Evolutionary conservation across 805 yeast species (phyloP).

Genomic region (Saturnispora zaruensis): DNA sequence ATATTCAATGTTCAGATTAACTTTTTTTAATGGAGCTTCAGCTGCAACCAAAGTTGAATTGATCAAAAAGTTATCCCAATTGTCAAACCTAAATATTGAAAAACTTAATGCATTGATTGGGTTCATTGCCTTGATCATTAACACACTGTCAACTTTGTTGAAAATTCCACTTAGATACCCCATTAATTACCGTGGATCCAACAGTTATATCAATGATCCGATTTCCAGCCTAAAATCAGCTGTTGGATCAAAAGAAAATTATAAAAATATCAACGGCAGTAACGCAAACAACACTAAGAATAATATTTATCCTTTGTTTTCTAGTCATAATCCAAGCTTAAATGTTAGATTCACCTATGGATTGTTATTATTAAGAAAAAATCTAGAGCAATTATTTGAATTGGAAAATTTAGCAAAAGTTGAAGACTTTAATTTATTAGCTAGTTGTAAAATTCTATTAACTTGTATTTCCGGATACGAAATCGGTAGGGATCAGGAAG

Average conservation of each 20-base stretch:
- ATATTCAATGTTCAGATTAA: conserved; percentile 9
- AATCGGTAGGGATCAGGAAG: not conserved
- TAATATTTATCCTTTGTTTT: conserved; percentile 41
- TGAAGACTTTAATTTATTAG: conserved; percentile 27
- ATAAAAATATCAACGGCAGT: not conserved
- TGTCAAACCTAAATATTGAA: conserved; percentile 29
- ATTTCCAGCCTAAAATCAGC: conserved; percentile 28
- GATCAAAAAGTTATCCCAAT: conserved; percentile 14
- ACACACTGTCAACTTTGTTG: conserved; percentile 33
- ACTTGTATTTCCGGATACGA: conserved; percentile 21
- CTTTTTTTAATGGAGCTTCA: conserved; percentile 5
- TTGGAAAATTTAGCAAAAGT: conserved; percentile 23
- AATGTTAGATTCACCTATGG: conserved; percentile 43
- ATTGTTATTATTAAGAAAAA: conserved; percentile 35
- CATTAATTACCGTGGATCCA: conserved; percentile 38
- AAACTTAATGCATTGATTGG: conserved; percentile 44
- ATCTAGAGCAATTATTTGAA: conserved; percentile 38
- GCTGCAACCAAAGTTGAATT: conserved; percentile 7
- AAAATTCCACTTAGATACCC: conserved; percentile 42
- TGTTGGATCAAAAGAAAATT: not conserved
- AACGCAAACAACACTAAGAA: conserved; percentile 11
- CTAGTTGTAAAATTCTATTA: conserved; percentile 29
- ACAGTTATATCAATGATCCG: conserved; percentile 40
- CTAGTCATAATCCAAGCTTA: conserved; percentile 32
- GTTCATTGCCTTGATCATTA: conserved; percentile 35